These are phyloP conservation scores for Flaveria floridana DNA, from an alignment of 140 eudicot species.

Conservation along the genomic window DNA sequence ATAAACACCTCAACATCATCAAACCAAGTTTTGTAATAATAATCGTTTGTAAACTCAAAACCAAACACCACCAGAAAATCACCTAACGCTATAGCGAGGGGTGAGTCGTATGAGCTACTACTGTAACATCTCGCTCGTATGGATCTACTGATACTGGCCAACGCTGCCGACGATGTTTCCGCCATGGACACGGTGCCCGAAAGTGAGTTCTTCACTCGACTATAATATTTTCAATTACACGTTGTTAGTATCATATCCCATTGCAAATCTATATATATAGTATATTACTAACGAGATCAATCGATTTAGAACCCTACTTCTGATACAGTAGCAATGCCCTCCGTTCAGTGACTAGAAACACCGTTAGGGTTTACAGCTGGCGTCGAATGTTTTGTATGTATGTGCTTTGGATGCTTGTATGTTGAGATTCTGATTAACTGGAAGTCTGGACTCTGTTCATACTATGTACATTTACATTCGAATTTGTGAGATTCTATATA, in stretches of 20 bases:
- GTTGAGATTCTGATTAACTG: no score
- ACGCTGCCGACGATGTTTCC: constrained; percentile 32
- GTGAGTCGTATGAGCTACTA: background rate
- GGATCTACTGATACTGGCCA: constrained; percentile 33
- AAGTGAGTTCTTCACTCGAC: constrained; percentile 16
- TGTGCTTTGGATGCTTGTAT: no score
- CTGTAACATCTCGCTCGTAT: constrained; percentile 17
- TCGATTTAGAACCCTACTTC: constrained; percentile 19
- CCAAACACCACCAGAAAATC: no score
- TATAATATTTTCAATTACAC: background rate
- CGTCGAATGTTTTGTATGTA: no score
- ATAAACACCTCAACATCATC: no score
- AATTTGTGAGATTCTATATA: no score
- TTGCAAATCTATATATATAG: background rate
- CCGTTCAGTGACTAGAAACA: constrained; percentile 17
- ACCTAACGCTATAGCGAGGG: no score
- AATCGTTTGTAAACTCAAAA: no score
- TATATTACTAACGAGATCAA: background rate
- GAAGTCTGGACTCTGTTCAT: no score
- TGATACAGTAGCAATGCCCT: constrained; percentile 17
- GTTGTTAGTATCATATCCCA: constrained; percentile 5
- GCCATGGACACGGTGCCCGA: constrained; percentile 37
- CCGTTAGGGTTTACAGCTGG: constrained; percentile 21
- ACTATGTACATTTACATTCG: no score
- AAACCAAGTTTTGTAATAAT: no score